Evolutionary conservation across 345 rosid genomes (phyloP).

Genomic region (Rhizophora mangle): DNA sequence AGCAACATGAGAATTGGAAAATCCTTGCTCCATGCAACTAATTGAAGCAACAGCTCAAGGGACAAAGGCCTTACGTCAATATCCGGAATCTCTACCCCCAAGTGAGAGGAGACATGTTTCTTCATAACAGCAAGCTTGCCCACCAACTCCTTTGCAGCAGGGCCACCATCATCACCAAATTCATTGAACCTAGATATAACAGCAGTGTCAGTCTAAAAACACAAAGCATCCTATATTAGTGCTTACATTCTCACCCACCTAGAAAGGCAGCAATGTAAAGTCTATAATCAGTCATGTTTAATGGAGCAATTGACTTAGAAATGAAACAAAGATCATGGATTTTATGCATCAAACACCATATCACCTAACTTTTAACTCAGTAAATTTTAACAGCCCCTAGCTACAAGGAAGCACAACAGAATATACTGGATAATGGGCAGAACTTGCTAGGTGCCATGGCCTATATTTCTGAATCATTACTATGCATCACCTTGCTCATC

Average conservation of each 20-base stretch:
- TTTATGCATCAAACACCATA: background rate
- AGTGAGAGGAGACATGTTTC: slow-evolving; percentile 49
- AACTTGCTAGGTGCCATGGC: background rate
- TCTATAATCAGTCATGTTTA: background rate
- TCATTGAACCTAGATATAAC: slow-evolving; percentile 53
- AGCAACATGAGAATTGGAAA: background rate
- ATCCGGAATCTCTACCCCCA: slow-evolving; percentile 50
- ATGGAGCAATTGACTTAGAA: slow-evolving; percentile 1
- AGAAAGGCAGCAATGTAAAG: background rate
- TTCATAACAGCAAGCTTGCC: slow-evolving; percentile 58
- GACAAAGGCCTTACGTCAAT: slow-evolving; percentile 49
- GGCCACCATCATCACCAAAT: slow-evolving; percentile 80
- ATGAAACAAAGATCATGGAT: slow-evolving; percentile 1
- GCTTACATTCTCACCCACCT: background rate
- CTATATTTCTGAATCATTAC: slow-evolving; percentile 1
- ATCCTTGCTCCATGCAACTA: background rate
- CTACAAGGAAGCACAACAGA: background rate
- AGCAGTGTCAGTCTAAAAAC: background rate
- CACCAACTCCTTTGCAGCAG: slow-evolving; percentile 70
- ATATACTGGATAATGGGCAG: background rate
- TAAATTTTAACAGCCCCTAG: background rate
- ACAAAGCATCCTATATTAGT: background rate
- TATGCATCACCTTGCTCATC: background rate
- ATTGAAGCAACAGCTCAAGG: background rate
- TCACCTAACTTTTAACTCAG: background rate